Evolutionary conservation across 2,329 filamentous ascomycete genomes (phyloP), one percentile per base, ranked within the genome.

Genomic region (Macroventuria anomochaeta): DNA sequence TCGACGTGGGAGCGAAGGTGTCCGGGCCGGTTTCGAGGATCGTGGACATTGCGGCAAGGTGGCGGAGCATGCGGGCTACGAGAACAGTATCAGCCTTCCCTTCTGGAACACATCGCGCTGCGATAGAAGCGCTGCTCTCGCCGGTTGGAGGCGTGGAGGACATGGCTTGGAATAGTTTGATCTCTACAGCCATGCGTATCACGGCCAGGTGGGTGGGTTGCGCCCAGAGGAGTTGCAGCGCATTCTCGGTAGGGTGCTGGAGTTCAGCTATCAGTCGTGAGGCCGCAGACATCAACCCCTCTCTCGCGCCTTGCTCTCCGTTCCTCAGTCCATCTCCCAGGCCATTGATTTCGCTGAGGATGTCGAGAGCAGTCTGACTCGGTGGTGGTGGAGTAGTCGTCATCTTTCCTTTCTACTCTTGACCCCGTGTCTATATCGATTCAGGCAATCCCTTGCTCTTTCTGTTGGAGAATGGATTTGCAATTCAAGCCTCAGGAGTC

Each of bases 21-120:
- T 61, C 48, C 0, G 61, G 60, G 0, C 56, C 65, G 0, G 60
- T 62, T 21, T 66, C 65, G 17, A 44, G 58, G 1, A 68, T 38
- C 0, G 64, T 67, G 15, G 57, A 40, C 58, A 65, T 66, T 42
- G 66, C 64, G 7, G 65, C 60, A n/a, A 69, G 61, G 53, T 69
- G 66, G 8, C 65, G 62, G 7, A 69, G 58, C 63, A 69, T 65
- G 43, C 65, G 62, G 3, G 55, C 64, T 12, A 68, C 61, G 11
- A 68, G 51, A n/a, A 64, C 37, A 0, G 61, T 52, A 21, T 65
- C 62, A 6, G 59, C 53, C 4, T 26, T 46, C 25, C 46, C 62
- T 55, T 28, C 43, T 55, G n/a, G 47, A 1, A 33, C 7, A 26
- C 48, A 51, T 20, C 48, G 48, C 11, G 38, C 25, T 8, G 64